Percentiles rank a stretch among this genome's conserved stretches.
Evolutionary conservation across 768 basidiomycete genomes (phyloP).

Genomic region (Lentinula edodes): DNA sequence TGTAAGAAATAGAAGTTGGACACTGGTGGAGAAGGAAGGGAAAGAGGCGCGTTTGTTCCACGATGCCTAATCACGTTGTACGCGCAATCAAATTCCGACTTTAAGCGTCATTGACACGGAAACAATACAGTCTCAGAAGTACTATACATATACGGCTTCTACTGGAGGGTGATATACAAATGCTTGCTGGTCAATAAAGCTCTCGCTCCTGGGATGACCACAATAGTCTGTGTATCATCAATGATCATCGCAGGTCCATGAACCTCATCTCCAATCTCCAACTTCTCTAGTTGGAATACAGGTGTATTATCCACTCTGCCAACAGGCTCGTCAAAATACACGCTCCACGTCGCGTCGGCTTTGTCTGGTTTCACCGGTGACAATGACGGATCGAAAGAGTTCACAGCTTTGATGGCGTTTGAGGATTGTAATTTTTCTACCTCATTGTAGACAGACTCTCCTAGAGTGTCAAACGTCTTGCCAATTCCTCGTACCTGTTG

Average conservation of each 20-base stretch:
- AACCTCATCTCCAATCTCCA: conserved; percentile 67
- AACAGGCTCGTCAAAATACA: conserved; percentile 71
- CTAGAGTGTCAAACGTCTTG: conserved; percentile 80
- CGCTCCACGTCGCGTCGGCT: conserved; percentile 53
- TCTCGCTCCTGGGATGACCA: conserved; percentile 70
- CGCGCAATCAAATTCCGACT: too few species aligned
- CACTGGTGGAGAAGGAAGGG: background rate
- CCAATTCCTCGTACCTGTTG: conserved; percentile 80
- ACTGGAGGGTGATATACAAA: background rate
- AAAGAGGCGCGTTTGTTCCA: background rate
- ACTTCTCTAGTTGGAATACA: conserved; percentile 62
- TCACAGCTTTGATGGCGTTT: background rate
- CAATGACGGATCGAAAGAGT: background rate
- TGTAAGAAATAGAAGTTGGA: background rate
- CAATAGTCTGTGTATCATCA: conserved; percentile 93
- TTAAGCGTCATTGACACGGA: too few species aligned
- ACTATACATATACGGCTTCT: background rate
- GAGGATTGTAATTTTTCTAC: conserved; percentile 35
- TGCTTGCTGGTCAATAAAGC: conserved; percentile 51
- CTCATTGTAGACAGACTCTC: conserved; percentile 75
- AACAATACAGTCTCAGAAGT: background rate
- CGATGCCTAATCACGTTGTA: background rate
- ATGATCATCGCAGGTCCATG: conserved; percentile 91
- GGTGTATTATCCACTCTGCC: conserved; percentile 78
- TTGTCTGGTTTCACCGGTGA: conserved; percentile 21